phyloP scores from a whole-genome alignment of 2,329 filamentous ascomycete genomes.

The Epichloe gansuensis region DNA sequence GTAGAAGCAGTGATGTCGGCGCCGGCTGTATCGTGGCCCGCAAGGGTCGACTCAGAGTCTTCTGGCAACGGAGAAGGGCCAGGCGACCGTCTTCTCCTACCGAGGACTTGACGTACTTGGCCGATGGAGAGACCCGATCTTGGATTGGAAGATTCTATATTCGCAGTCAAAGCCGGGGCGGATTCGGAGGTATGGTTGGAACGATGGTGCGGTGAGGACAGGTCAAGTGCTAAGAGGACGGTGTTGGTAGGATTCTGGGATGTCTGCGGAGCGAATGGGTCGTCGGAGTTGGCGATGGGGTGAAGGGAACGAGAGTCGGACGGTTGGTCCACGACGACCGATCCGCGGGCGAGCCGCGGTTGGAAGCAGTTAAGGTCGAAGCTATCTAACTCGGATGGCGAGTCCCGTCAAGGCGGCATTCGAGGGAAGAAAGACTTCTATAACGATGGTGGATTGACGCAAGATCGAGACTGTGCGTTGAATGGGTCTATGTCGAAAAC shows the following conservation, averaged over 20 bases:
- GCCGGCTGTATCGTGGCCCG: constrained; percentile 11
- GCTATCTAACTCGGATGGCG: neutral
- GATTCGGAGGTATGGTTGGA: constrained; percentile 13
- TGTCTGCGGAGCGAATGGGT: constrained; percentile 46
- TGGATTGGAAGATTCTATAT: constrained; percentile 28
- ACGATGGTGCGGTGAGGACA: constrained; percentile 12
- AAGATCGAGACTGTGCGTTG: too few species aligned
- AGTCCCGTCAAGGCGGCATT: constrained; percentile 7
- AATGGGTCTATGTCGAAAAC: neutral
- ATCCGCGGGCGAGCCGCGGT: constrained; percentile 29
- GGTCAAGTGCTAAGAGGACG: constrained; percentile 28
- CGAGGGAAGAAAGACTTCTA: constrained; percentile 2
- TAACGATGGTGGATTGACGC: neutral
- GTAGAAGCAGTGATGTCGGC: constrained; percentile 7
- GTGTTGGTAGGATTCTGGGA: constrained; percentile 36
- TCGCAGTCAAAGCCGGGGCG: constrained; percentile 23
- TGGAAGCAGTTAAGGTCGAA: constrained; percentile 4
- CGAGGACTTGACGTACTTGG: constrained; percentile 31
- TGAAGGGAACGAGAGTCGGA: constrained; percentile 20
- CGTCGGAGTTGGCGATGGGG: constrained; percentile 42
- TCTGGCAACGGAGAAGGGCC: constrained; percentile 26
- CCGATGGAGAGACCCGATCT: constrained; percentile 13
- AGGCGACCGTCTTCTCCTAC: constrained; percentile 41
- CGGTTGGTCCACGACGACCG: constrained; percentile 29
- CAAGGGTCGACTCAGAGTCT: constrained; percentile 13